Base-by-base conservation (phyloP, 176 grass and related monocot genomes). In the Oryza rufipogon region DNA sequence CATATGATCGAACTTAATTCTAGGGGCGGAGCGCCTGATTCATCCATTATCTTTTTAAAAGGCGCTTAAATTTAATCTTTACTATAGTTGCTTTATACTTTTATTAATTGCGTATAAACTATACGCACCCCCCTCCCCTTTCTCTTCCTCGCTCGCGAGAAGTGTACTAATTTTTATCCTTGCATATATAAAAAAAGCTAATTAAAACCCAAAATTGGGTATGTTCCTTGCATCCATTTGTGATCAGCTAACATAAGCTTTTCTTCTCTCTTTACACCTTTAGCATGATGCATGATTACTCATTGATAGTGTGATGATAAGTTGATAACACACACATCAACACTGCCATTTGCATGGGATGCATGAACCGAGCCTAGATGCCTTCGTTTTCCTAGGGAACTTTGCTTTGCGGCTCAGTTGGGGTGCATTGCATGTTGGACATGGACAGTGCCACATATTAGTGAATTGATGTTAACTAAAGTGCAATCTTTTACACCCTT, bases 241-340 rank as follows among this genome's bases (percentile, higher is more conserved):
- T 20, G 45, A 77, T 33, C 33, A 4, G 60, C n/a, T 64, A 26
- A 28, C 17, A 2, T 45, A 20, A 52, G 10, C 19, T 30, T 80
- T 85, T 74, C 5, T 4, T 38, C 26, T 78, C 25, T 72, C 14
- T 19, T 72, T 75, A 33, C n/a, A 20, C 68, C 79, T 79, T 85
- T 85, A 81, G 71, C 82, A 85, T 13, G 74, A 79, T 67, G 36
- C 71, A 77, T 77, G 89, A 75, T 84, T 76, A 41, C 70, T 26
- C 66, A 44, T 80, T 52, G 46, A 10, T 80, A 46, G 15, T 42
- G 25, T 45, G 54, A 86, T 36, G 52, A 68, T 58, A 14, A 20
- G 42, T 44, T 56, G 36, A 81, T 15, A 56, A 58, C 19, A 41
- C 39, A 77, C 39, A 77, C 71, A 14, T 25, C 66, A 81, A 75